These are phyloP conservation scores for Mollisiaceae sp. DNA, from an alignment of 2,329 filamentous ascomycete species.

Conservation along the genomic window DNA sequence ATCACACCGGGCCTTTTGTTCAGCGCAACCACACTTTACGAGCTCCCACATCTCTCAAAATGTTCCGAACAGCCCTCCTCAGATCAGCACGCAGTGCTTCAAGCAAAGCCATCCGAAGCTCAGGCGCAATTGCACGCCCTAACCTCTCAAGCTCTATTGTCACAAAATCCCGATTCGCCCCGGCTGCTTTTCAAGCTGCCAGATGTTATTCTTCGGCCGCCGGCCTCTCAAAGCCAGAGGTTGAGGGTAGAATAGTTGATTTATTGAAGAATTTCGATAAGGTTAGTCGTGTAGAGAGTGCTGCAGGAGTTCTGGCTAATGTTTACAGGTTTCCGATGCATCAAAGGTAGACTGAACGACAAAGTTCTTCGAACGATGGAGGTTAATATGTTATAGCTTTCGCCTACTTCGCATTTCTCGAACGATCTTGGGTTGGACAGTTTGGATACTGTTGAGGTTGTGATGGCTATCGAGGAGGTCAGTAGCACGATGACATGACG, in stretches of 20 bases:
- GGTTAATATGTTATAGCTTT: constrained; percentile 65
- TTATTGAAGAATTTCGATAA: constrained; percentile 97
- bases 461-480: constrained; percentile 99
- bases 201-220: constrained; percentile 87
- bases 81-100: constrained; percentile 68
- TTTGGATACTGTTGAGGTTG: constrained; percentile 98
- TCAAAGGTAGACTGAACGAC: constrained; percentile 56
- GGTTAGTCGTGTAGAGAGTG: constrained; percentile 56
- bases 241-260: constrained; percentile 90
- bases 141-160: constrained; percentile 63
- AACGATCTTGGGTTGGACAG: constrained; percentile 97
- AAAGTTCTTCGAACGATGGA: neutral
- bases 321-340: constrained; percentile 67
- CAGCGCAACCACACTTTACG: constrained; percentile 23
- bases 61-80: constrained; percentile 90
- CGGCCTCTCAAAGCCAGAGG: constrained; percentile 80
- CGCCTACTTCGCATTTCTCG: constrained; percentile 83
- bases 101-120: constrained; percentile 55
- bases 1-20: constrained; percentile 19
- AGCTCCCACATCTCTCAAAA: constrained; percentile 52
- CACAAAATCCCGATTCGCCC: constrained; percentile 66
- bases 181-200: constrained; percentile 69
- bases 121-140: constrained; percentile 62
- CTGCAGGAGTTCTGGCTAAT: constrained; percentile 31
- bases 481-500: constrained; percentile 18